Evolutionary conservation across 2,329 filamentous ascomycete species (phyloP), one percentile per base, ranked within the genome.

Genomic region (Drechslerella coelobrocha): DNA sequence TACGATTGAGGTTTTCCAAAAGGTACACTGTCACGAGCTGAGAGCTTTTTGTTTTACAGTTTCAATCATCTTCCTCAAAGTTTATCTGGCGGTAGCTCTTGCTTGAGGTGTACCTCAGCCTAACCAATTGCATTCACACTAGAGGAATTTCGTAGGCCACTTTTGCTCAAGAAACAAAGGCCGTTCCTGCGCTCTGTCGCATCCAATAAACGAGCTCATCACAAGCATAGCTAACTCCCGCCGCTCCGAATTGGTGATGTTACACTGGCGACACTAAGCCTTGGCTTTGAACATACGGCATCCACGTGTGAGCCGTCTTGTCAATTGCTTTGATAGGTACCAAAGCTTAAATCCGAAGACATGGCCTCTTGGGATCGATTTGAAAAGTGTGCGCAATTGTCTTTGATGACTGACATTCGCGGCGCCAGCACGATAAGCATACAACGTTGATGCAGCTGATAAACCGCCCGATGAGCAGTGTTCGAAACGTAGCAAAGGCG

Each of bases 401-500:
- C n/a, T n/a, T n/a, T n/a, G 34, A 39, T n/a, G 17, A n/a, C 34
- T 39, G 34, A n/a, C 34, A 14, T 14, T 14, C 4, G 34, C 34
- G 34, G 2, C 17, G 34, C 6, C 29, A 34, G 6, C 7, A 34
- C 29, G 12, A 12, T 6, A 12, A 34, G 29, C 29, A 34, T 6
- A 6, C 29, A 12, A 39, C 12, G 29, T 4, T 39, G 5, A 39
- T 53, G 34, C 19, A 27, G 24, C 9, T 39, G 55, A 61, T 68
- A 48, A 8, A 53, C 62, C 34, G 37, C 53, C 29, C 12, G 6
- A 27, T 51, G 34, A 60, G 54, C 62, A 66, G 39, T 37, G 43
- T 68, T 45, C 43, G 56, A 68, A 68, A 61, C 63, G 51, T 34
- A 39, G 17, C 5, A 10, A n/a, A 39, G 24, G 34, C 24, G 56